phyloP scores from a whole-genome alignment of 176 grass and related monocot genomes.

The Saccharum spontaneum region DNA sequence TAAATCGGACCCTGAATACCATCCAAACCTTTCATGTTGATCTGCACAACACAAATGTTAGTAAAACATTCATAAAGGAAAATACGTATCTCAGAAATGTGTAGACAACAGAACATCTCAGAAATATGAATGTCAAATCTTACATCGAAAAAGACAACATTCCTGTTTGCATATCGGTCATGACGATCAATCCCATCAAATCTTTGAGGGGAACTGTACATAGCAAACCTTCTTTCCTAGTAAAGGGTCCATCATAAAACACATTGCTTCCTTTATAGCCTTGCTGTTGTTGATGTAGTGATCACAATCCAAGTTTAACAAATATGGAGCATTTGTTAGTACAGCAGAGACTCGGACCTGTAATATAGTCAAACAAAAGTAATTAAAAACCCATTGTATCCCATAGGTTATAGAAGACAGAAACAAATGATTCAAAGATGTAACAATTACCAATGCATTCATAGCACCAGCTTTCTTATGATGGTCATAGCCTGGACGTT shows the following conservation, averaged over 20 bases:
- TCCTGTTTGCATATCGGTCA: slow-evolving; percentile 92
- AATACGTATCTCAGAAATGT: neutral
- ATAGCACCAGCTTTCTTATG: slow-evolving; percentile 98
- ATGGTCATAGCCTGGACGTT: slow-evolving; percentile 84
- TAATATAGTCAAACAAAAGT: slow-evolving; percentile 21
- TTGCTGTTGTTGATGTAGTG: slow-evolving; percentile 92
- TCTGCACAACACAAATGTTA: slow-evolving; percentile 41
- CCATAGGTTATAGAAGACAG: slow-evolving; percentile 1
- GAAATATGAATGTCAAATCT: slow-evolving; percentile 33
- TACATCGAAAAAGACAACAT: slow-evolving; percentile 93
- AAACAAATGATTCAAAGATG: slow-evolving; percentile 6
- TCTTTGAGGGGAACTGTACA: slow-evolving; percentile 91
- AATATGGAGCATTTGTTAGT: slow-evolving; percentile 70
- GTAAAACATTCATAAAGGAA: neutral
- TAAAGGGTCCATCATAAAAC: slow-evolving; percentile 97
- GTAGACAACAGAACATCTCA: neutral
- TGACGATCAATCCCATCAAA: slow-evolving; percentile 91
- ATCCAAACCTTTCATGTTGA: slow-evolving; percentile 98
- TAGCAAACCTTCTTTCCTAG: slow-evolving; percentile 87
- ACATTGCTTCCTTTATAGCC: slow-evolving; percentile 89
- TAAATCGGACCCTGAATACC: slow-evolving; percentile 97
- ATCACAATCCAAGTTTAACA: slow-evolving; percentile 96
- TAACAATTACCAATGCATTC: slow-evolving; percentile 76
- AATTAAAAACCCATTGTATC: neutral
- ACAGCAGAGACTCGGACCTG: slow-evolving; percentile 60